phyloP scores from a whole-genome alignment of 495 filamentous ascomycete genomes.

The Aspergillus affinis region DNA sequence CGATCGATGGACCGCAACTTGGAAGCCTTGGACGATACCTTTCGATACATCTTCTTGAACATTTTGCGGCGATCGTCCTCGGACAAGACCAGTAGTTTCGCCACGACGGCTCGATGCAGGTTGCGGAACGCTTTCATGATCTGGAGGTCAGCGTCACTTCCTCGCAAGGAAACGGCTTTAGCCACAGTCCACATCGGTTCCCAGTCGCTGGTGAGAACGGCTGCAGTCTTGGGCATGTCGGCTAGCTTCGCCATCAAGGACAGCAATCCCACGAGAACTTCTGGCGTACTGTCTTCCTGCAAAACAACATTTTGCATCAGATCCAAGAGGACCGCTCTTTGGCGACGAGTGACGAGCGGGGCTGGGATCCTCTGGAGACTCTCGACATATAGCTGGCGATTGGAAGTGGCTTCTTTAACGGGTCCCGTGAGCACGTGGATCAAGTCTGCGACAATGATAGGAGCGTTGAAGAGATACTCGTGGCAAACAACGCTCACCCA shows the following conservation, averaged over 20 bases:
- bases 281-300: slow-evolving; percentile 29
- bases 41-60: slow-evolving; percentile 39
- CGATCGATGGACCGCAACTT: slow-evolving; percentile 39
- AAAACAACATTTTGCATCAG: slow-evolving; percentile 35
- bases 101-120: slow-evolving; percentile 36
- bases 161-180: slow-evolving; percentile 35
- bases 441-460: slow-evolving; percentile 36
- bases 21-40: slow-evolving; percentile 33
- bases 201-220: slow-evolving; percentile 39
- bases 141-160: slow-evolving; percentile 39
- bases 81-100: slow-evolving; percentile 38
- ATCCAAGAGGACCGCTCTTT: slow-evolving; percentile 39
- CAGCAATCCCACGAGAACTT: slow-evolving; percentile 34
- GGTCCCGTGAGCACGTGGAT: slow-evolving; percentile 34
- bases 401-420: slow-evolving; percentile 31
- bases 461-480: slow-evolving; percentile 43
- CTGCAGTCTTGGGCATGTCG: slow-evolving; percentile 43
- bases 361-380: slow-evolving; percentile 44
- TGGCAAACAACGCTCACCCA: slow-evolving; percentile 47
- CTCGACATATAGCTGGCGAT: slow-evolving; percentile 37
- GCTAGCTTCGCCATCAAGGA: slow-evolving; percentile 47
- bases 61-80: slow-evolving; percentile 35
- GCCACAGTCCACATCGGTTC: slow-evolving; percentile 41
- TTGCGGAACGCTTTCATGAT: slow-evolving; percentile 45
- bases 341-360: slow-evolving; percentile 36